Evolutionary conservation across 164 flowering plant genomes (phyloP).

Genomic region (Vitis cinerea): DNA sequence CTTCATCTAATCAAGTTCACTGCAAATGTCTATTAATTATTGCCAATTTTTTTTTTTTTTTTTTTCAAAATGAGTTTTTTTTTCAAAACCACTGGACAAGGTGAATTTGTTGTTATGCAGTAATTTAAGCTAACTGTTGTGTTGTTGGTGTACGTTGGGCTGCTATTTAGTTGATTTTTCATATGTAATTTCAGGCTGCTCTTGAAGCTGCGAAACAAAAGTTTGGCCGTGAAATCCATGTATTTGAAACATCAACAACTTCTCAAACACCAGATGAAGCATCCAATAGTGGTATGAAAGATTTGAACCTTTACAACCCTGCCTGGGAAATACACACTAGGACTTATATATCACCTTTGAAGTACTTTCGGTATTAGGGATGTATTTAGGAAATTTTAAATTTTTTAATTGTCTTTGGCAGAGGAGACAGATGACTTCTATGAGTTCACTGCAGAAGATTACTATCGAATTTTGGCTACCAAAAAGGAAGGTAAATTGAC

Average conservation of each 20-base stretch:
- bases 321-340: neutral
- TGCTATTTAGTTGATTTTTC: neutral
- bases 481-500: slow-evolving; percentile 73
- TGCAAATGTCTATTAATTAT: too few relatives aligned
- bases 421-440: slow-evolving; percentile 81
- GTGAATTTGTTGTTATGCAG: neutral
- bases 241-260: slow-evolving; percentile 57
- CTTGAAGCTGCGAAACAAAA: slow-evolving; percentile 54
- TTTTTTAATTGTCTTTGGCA: slow-evolving; percentile 24
- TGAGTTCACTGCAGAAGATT: slow-evolving; percentile 85
- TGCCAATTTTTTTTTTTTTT: too few relatives aligned
- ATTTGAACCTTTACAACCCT: neutral
- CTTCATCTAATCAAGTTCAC: neutral
- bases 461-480: slow-evolving; percentile 50
- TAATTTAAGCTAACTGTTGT: neutral
- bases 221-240: slow-evolving; percentile 73
- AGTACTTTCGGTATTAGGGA: neutral
- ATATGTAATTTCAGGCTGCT: slow-evolving; percentile 45
- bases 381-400: neutral
- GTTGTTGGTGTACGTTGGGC: neutral
- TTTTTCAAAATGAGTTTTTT: too few relatives aligned
- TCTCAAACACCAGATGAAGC: slow-evolving; percentile 34
- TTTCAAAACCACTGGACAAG: too few relatives aligned
- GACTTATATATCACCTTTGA: neutral
- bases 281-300: slow-evolving; percentile 41